Base-by-base conservation (phyloP, 192 early-diverging fungal species). In the Coemansia sp. region DNA sequence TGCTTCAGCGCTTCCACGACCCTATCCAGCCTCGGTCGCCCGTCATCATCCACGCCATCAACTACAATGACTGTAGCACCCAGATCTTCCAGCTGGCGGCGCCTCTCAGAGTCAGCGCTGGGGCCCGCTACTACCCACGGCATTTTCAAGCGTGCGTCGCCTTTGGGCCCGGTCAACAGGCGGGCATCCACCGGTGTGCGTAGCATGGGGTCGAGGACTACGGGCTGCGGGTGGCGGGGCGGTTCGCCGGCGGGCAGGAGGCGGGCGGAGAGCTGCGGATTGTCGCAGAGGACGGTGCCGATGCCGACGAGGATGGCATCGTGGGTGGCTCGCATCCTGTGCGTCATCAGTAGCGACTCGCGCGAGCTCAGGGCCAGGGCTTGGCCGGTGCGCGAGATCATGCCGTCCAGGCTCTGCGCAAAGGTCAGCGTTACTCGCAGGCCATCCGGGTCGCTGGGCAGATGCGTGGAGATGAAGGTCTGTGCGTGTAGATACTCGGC, bases 361-460 rank as follows among this genome's bases (percentile, higher is more conserved):
- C 74, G 58, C n/a, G 88, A 85, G 47, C 90, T 92, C 48, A 97
- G 73, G n/a, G 84, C 57, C 7, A 97, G 63, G 61, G 85, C 90
- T 21, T 81, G 73, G 26, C 85, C 82, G 7, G 69, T 68, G 5
- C 57, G 73, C 6, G 84, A 68, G 13, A 97, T 92, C 64, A 87
- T 91, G 47, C 90, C 92, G 74, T 97, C 93, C 25, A 95, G 81
- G 65, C 92, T 91, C 76, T 97, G 95, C 1, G 94, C 94, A 81
- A 83, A 97, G 3, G 95, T 97, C 47, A 97, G 79, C 0, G 93
- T 95, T 10, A 94, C 83, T 48, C 70, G 86, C 9, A 87, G 86
- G 52, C 37, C 36, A 45, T 18, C 3, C 18, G 16, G 53, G 66
- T 55, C 33, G 21, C 14, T 12, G 47, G 73, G 56, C 47, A 33